Evolutionary conservation across 768 basidiomycete genomes (phyloP).

Genomic region (Hypholoma fasciculare): DNA sequence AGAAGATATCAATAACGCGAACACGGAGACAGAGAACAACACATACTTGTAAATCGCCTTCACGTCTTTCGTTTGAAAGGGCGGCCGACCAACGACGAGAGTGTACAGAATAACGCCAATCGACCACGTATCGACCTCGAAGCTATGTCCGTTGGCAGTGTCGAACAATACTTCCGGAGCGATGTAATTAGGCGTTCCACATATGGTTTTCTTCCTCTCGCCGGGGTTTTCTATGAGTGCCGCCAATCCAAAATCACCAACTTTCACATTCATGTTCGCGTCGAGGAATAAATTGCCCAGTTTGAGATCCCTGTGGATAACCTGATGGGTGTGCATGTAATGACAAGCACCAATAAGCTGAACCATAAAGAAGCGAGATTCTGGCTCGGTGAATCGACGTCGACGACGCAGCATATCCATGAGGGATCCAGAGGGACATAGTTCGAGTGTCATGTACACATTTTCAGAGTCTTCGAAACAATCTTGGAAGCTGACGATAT

Average conservation of each 20-base stretch:
- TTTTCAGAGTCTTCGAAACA: conserved; percentile 96
- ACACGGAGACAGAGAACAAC: not conserved
- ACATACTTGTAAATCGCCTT: conserved; percentile 91
- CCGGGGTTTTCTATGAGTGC: conserved; percentile 96
- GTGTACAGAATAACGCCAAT: conserved; percentile 98
- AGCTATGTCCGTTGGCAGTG: conserved; percentile 93
- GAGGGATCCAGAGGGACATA: conserved; percentile 86
- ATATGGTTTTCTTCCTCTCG: conserved; percentile 98
- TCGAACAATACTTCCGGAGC: conserved; percentile 98
- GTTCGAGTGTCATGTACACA: conserved; percentile 96
- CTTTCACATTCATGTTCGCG: conserved; percentile 89
- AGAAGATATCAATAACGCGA: conserved; percentile 5
- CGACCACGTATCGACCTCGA: conserved; percentile 98
- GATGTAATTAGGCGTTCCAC: conserved; percentile 98
- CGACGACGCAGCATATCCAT: conserved; percentile 91
- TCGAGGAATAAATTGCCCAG: conserved; percentile 95
- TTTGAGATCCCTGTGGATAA: conserved; percentile 98
- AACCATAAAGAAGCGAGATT: conserved; percentile 89
- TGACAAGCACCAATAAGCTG: conserved; percentile 95
- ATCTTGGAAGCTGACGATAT: conserved; percentile 89
- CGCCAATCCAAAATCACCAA: conserved; percentile 96
- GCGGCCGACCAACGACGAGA: conserved; percentile 90
- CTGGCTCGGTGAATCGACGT: conserved; percentile 86
- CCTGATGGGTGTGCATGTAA: conserved; percentile 96
- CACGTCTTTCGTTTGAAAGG: conserved; percentile 98